Conservation (phyloP, 805 yeast species). For the Spathaspora passalidarum region DNA sequence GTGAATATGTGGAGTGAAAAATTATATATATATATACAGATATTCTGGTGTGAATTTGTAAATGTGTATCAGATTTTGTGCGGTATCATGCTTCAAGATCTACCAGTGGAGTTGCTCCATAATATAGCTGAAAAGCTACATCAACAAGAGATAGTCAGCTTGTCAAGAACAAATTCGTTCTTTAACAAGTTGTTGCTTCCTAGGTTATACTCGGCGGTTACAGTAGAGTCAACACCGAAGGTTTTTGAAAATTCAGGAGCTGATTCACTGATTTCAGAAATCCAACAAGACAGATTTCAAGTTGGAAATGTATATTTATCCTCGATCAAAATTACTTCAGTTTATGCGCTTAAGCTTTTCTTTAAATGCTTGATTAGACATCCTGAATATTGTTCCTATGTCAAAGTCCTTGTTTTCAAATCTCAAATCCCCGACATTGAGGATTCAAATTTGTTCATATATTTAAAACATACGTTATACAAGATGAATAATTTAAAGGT, state of each 20-base stretch:
- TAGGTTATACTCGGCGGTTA: slow-evolving; percentile 9
- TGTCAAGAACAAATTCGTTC: slow-evolving; percentile 12
- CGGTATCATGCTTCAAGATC: slow-evolving; percentile 12
- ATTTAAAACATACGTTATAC: slow-evolving; percentile 15
- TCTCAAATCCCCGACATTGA: slow-evolving; percentile 22
- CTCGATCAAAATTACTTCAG: slow-evolving; percentile 10
- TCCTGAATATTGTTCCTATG: slow-evolving; percentile 10
- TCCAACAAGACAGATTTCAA: background rate
- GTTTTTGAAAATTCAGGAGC: slow-evolving; percentile 1
- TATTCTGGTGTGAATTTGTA: background rate
- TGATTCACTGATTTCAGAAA: background rate
- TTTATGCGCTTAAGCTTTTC: slow-evolving; percentile 16
- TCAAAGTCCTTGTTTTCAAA: slow-evolving; percentile 13
- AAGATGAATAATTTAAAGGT: slow-evolving; percentile 5
- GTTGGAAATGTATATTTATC: background rate
- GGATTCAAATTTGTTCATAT: slow-evolving; percentile 16
- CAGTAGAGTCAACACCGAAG: slow-evolving; percentile 9
- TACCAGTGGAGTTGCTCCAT: slow-evolving; percentile 20
- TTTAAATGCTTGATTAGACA: slow-evolving; percentile 15
- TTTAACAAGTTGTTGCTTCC: slow-evolving; percentile 5
- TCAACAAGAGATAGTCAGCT: slow-evolving; percentile 14
- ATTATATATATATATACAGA: background rate
- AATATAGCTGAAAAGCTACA: slow-evolving; percentile 11
- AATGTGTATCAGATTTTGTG: too few relatives aligned
- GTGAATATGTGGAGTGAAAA: background rate